phyloP scores from a whole-genome alignment of 2,329 filamentous ascomycete genomes.

The Chalaropsis ovoidea region DNA sequence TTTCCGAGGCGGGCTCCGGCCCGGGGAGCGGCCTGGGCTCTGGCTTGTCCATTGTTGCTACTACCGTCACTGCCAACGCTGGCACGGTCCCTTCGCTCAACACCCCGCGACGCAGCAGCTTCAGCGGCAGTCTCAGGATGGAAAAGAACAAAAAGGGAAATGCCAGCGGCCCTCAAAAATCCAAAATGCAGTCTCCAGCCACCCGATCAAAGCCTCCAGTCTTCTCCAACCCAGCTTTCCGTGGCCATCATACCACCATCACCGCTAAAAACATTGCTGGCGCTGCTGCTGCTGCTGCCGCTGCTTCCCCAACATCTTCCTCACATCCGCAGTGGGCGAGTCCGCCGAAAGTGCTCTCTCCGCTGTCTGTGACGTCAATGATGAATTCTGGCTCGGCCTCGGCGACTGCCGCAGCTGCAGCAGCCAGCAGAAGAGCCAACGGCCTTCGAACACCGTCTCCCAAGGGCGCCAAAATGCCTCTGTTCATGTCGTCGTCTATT shows the following conservation, averaged over 20 bases:
- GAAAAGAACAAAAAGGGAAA: conserved; percentile 18
- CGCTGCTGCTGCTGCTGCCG: neutral
- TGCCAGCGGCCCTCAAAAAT: conserved; percentile 8
- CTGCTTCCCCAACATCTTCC: neutral
- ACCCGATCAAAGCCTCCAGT: neutral
- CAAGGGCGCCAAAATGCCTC: conserved; percentile 32
- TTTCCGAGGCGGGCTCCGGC: neutral
- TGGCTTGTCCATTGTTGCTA: neutral
- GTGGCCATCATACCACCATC: neutral
- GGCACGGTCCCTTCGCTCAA: conserved; percentile 5
- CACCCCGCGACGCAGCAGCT: conserved; percentile 12
- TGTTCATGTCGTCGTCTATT: conserved; percentile 34
- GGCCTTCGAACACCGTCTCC: conserved; percentile 19
- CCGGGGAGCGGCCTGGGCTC: neutral
- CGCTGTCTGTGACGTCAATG: conserved; percentile 15
- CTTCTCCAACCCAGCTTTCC: conserved; percentile 8
- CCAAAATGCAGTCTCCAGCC: neutral
- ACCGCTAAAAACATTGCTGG: neutral
- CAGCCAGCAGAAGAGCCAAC: neutral
- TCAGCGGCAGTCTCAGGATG: conserved; percentile 11
- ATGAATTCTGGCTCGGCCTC: conserved; percentile 18
- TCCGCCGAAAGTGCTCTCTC: conserved; percentile 12
- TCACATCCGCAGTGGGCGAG: conserved; percentile 6
- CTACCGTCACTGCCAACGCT: neutral
- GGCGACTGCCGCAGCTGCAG: neutral